These are phyloP conservation scores for Peronospora farinosa DNA, from an alignment of 352 stramenopile species.

Conservation along the genomic window DNA sequence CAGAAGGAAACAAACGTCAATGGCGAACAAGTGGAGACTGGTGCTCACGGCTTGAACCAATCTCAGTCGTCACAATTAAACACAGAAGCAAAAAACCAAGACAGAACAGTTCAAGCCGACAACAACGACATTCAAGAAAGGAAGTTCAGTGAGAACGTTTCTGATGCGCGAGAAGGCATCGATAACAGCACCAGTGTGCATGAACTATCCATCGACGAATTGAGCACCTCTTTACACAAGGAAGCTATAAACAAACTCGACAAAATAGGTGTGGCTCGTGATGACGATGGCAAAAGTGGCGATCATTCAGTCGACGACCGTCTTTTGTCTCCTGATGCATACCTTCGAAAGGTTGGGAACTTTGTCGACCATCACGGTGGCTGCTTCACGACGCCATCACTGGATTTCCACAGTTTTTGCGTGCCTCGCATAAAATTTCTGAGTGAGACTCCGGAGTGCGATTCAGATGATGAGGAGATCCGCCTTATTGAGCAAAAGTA, in stretches of 20 bases:
- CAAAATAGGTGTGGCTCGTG: conserved; percentile 1
- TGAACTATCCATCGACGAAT: conserved; percentile 16
- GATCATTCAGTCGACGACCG: conserved; percentile 17
- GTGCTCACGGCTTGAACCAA: conserved; percentile 7
- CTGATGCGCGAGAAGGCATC: conserved; percentile 1
- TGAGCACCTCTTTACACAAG: conserved; percentile 9
- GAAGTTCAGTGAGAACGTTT: not conserved
- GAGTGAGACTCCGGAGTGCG: conserved; percentile 26
- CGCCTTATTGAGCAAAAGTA: conserved; percentile 77
- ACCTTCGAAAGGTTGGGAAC: conserved; percentile 38
- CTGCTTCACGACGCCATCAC: conserved; percentile 41
- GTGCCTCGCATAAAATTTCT: conserved; percentile 75
- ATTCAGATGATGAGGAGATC: conserved; percentile 77
- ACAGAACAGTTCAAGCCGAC: conserved; percentile 3
- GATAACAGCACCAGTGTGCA: conserved; percentile 4
- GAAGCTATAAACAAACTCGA: not conserved
- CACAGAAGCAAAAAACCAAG: not conserved
- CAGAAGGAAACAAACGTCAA: not conserved
- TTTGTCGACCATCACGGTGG: conserved; percentile 46
- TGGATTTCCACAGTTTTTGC: conserved; percentile 63
- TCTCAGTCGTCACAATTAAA: conserved; percentile 7
- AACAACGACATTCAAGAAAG: conserved; percentile 3
- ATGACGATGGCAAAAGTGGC: conserved; percentile 17
- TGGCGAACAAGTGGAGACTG: conserved; percentile 1
- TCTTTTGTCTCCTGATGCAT: conserved; percentile 40